phyloP scores from a whole-genome alignment of 73 alveolate genomes.

The Blepharisma stoltei region DNA sequence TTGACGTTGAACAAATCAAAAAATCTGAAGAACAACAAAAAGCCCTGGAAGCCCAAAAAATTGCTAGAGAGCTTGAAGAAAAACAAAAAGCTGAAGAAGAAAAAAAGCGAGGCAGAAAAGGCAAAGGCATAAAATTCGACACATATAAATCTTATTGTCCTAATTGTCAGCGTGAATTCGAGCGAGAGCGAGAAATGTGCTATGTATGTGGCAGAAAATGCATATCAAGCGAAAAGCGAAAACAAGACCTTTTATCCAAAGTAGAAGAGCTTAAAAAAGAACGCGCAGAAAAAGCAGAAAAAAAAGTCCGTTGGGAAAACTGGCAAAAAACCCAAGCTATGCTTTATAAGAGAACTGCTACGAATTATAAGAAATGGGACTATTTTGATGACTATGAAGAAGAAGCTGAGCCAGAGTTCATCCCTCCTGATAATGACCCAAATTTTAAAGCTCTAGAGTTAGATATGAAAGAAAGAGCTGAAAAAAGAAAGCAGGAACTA shows the following conservation, averaged over 20 bases:
- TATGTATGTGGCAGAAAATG: conserved; percentile 68
- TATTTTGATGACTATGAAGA: conserved; percentile 87
- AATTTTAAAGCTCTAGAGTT: conserved; percentile 94
- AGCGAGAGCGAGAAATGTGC: conserved; percentile 74
- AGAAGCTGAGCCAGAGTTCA: conserved; percentile 84
- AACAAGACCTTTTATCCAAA: conserved; percentile 72
- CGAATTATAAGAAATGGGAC: conserved; percentile 97
- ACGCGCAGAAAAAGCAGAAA: conserved; percentile 70
- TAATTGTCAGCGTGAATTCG: conserved; percentile 86
- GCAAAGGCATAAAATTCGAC: conserved; percentile 87
- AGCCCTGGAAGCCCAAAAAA: conserved; percentile 52
- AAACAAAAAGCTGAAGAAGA: conserved; percentile 61
- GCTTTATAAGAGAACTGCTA: conserved; percentile 86
- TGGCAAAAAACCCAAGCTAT: conserved; percentile 96
- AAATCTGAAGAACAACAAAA: conserved; percentile 64
- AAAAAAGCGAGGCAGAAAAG: conserved; percentile 83
- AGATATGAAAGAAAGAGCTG: conserved; percentile 90
- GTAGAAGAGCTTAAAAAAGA: conserved; percentile 78
- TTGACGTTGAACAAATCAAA: conserved; percentile 73
- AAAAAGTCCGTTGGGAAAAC: conserved; percentile 90
- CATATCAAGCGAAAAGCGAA: conserved; percentile 50
- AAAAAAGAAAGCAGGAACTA: conserved; percentile 75
- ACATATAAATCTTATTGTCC: conserved; percentile 86
- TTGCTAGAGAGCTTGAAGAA: conserved; percentile 59
- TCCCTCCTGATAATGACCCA: conserved; percentile 97